These are phyloP conservation scores for Puccinia horiana DNA, from an alignment of 1,284 basidiomycete species.

Conservation along the genomic window DNA sequence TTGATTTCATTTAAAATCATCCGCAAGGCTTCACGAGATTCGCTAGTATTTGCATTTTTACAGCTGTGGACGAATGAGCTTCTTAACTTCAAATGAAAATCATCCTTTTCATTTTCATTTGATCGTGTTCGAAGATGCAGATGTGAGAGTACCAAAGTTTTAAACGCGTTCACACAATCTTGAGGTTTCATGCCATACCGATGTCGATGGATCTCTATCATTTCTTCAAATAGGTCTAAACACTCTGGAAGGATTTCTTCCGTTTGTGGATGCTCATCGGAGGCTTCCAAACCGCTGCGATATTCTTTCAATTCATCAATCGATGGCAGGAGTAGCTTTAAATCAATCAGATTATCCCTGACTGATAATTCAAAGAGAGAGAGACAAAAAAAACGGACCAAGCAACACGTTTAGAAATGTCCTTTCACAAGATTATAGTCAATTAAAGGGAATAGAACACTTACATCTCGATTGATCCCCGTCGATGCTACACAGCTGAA, in stretches of 20 bases:
- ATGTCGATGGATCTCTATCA: conserved; percentile 37
- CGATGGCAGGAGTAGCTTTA: not conserved
- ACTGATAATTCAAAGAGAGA: not conserved
- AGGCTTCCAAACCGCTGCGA: not conserved
- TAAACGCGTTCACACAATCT: conserved; percentile 23
- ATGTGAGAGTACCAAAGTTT: conserved; percentile 18
- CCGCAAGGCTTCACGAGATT: not conserved
- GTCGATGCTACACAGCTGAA: conserved; percentile 11
- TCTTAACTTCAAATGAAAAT: not conserved
- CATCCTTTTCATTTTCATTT: not conserved
- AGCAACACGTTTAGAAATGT: not conserved
- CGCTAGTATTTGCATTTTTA: not conserved
- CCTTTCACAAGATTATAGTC: not conserved
- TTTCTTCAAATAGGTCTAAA: conserved; percentile 41
- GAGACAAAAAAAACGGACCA: conserved; percentile 1
- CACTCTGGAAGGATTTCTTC: conserved; percentile 11
- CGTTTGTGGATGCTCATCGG: not conserved
- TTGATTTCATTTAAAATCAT: conserved; percentile 24
- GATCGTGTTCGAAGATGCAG: conserved; percentile 5
- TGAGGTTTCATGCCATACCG: not conserved
- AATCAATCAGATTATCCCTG: not conserved
- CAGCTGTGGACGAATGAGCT: conserved; percentile 17
- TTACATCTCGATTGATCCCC: not conserved
- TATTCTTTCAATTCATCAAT: not conserved
- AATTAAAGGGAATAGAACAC: not conserved